Evolutionary conservation across 2,329 filamentous ascomycete genomes (phyloP).

Genomic region (Xylariaceae sp.): DNA sequence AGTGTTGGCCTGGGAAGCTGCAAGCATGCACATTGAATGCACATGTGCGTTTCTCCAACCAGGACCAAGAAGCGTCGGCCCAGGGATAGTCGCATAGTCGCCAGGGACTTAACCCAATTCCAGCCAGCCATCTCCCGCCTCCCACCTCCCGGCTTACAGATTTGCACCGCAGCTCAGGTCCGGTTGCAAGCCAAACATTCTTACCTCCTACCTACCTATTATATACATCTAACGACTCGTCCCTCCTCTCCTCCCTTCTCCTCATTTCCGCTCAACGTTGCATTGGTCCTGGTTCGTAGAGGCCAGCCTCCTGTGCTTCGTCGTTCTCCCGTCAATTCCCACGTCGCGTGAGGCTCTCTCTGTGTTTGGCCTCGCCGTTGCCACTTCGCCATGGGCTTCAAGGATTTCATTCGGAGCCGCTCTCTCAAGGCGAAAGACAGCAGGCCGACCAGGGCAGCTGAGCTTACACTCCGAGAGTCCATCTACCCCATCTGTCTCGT

Average conservation of each 20-base stretch:
- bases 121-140: background rate
- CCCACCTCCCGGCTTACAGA: background rate
- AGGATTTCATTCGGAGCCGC: conserved; percentile 41
- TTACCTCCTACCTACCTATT: background rate
- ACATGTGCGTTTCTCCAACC: background rate
- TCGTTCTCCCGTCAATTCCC: background rate
- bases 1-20: background rate
- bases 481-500: conserved; percentile 62
- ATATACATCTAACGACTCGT: background rate
- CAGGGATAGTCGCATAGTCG: too few relatives aligned
- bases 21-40: too few relatives aligned
- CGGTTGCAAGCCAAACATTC: background rate
- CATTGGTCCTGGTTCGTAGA: conserved; percentile 3
- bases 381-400: conserved; percentile 37
- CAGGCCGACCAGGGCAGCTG: conserved; percentile 48
- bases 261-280: conserved; percentile 7
- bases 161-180: background rate
- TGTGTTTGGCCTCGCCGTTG: background rate
- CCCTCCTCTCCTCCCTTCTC: conserved; percentile 13
- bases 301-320: background rate
- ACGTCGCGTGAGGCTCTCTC: conserved; percentile 2
- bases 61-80: too few relatives aligned
- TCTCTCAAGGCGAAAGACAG: conserved; percentile 38
- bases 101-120: background rate
- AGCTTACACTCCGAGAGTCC: conserved; percentile 62